Conservation (phyloP, 495 filamentous ascomycete genomes). For the Penicillium chermesinum region DNA sequence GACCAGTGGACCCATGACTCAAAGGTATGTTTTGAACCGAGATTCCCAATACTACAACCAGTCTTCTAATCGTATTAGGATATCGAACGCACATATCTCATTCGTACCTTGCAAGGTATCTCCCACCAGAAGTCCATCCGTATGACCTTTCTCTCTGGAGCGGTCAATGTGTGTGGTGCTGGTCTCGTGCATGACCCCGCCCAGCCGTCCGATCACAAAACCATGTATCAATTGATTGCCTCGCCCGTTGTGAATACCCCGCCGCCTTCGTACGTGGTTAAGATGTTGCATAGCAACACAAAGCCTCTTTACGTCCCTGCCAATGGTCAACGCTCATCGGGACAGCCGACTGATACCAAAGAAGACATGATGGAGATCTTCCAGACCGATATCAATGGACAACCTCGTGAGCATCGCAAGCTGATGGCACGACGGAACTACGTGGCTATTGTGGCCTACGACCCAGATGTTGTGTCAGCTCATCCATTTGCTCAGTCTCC, state of each 20-base stretch:
- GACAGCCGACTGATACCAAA: conserved; percentile 70
- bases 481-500: conserved; percentile 41
- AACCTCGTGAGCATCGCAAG: conserved; percentile 73
- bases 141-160: conserved; percentile 93
- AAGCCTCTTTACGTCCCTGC: conserved; percentile 84
- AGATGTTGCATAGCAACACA: conserved; percentile 80
- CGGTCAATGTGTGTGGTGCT: conserved; percentile 87
- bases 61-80: conserved; percentile 47
- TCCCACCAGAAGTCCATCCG: conserved; percentile 87
- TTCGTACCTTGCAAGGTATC: conserved; percentile 91
- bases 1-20: conserved; percentile 98
- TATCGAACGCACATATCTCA: conserved; percentile 91
- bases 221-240: conserved; percentile 97
- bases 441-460: conserved; percentile 88
- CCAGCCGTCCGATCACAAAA: conserved; percentile 90
- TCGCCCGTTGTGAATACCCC: conserved; percentile 88
- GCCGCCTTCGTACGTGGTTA: conserved; percentile 75
- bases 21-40: conserved; percentile 50
- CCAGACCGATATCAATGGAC: conserved; percentile 78
- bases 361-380: conserved; percentile 99
- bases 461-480: conserved; percentile 68
- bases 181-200: conserved; percentile 91
- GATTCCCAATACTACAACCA: not conserved
- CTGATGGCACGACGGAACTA: conserved; percentile 93
- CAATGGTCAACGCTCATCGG: conserved; percentile 75